Evolutionary conservation across 2,329 filamentous ascomycete species (phyloP), one percentile per base, ranked within the genome.

Genomic region (Plenodomus biglobosus): DNA sequence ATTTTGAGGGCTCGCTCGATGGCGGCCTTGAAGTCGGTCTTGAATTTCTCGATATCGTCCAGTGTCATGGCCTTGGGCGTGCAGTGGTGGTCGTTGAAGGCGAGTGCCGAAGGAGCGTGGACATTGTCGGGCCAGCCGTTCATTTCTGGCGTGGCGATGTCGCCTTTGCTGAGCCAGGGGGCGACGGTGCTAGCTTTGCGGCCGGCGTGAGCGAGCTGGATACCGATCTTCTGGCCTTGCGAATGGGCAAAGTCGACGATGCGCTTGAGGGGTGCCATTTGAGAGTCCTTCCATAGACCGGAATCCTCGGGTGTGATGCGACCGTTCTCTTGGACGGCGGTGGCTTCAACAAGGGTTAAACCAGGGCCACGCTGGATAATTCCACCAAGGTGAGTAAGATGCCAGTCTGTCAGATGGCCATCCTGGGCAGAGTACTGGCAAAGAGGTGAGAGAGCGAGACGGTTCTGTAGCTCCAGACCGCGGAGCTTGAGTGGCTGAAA

Each of bases 181-280:
- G 82, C 79, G 2, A 83, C 76, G 2, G 80, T 83, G 53, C 74
- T 78, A 4, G 82, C 80, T 60, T 85, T 85, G 22, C 82, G 71
- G 6, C 91, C 91, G 0, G 90, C 90, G 64, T 96, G 91, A 1
- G 77, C 88, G 3, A 95, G 78, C 75, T 96, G 91, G 52, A 95
- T 85, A 42, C 82, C 90, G 43, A 89, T 84, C 55, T 87, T 84
- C 64, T 90, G 85, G 65, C 80, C 81, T 72, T 95, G 91, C 20
- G 81, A 84, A 75, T 95, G 90, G 2, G 87, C 83, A 54, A 91
- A 95, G 52, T 95, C 88, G 30, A 85, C 82, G 38, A 92, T 80
- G 50, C 82, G 80, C 65, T 80, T 81, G 48, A 95, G 74, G 0
- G 85, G 85, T 54, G 80, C 85, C 51, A 92, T 86, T 70, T 96